Percentiles rank a stretch among this genome's conserved stretches.
phyloP scores from a whole-genome alignment of 306 rosid genomes.

The Betula pendula region DNA sequence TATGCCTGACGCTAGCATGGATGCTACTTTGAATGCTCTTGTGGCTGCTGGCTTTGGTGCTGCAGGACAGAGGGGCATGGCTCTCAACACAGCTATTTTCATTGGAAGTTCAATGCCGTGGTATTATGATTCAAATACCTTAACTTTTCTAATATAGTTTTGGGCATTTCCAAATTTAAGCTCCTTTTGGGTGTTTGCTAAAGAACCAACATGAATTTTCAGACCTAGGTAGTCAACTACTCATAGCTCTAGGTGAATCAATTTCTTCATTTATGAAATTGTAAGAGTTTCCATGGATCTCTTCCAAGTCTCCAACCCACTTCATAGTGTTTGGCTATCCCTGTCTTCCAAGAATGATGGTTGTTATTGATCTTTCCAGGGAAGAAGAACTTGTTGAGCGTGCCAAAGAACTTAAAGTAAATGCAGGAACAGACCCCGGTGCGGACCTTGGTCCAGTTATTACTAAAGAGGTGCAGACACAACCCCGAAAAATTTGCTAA shows the following conservation, averaged over 20 bases:
- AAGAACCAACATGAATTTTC: background rate
- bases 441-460: slow-evolving; percentile 76
- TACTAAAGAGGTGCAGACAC: slow-evolving; percentile 55
- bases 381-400: slow-evolving; percentile 54
- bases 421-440: slow-evolving; percentile 61
- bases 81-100: slow-evolving; percentile 57
- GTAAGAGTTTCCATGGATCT: background rate
- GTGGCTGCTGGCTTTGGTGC: slow-evolving; percentile 66
- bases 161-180: background rate
- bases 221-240: background rate
- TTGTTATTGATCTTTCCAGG: slow-evolving; percentile 45
- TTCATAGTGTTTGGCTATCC: background rate
- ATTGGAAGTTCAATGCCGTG: slow-evolving; percentile 63
- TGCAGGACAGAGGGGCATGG: slow-evolving; percentile 60
- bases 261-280: background rate
- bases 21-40: slow-evolving; percentile 59
- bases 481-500: background rate
- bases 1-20: slow-evolving; percentile 76
- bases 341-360: slow-evolving; percentile 1
- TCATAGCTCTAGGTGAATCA: background rate
- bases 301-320: background rate
- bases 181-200: background rate
- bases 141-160: slow-evolving; percentile 6
- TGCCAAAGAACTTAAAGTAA: slow-evolving; percentile 55
- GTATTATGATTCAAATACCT: slow-evolving; percentile 35